phyloP scores from a whole-genome alignment of 2,329 filamentous ascomycete species.

The Myriosclerotinia curreyana region DNA sequence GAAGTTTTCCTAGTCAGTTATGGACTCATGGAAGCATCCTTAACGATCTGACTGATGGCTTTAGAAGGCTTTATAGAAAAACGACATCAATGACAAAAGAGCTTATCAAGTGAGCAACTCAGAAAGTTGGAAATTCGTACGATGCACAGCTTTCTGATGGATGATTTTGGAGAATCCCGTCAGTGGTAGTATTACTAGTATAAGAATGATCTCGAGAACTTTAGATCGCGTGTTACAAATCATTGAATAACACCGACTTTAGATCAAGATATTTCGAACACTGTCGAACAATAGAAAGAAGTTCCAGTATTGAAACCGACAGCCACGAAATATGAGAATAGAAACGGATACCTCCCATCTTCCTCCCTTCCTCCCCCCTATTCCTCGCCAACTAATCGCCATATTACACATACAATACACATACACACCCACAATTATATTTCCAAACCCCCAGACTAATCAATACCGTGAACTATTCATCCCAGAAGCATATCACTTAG shows the following conservation, averaged over 20 bases:
- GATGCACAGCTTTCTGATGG: neutral
- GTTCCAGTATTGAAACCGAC: neutral
- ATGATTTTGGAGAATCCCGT: neutral
- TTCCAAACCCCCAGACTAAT: too few species aligned
- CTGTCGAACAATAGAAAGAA: neutral
- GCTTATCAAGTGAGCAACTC: neutral
- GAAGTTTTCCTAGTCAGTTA: constrained; percentile 6
- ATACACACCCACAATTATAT: too few species aligned
- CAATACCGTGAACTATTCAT: too few species aligned
- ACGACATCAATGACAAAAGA: neutral
- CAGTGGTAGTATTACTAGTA: too few species aligned
- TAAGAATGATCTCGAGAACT: neutral
- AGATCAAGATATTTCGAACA: neutral
- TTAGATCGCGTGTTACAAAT: neutral
- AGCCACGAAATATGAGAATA: too few species aligned
- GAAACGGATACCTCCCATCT: too few species aligned
- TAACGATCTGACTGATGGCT: neutral
- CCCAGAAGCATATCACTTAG: too few species aligned
- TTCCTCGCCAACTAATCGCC: too few species aligned
- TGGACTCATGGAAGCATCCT: neutral
- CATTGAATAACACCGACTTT: neutral
- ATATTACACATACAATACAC: too few species aligned
- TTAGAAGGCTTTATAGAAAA: neutral
- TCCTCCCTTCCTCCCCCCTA: too few species aligned
- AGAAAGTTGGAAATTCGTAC: neutral